Evolutionary conservation across 2,329 filamentous ascomycete genomes (phyloP).

Genomic region (Colletotrichum somersetense): DNA sequence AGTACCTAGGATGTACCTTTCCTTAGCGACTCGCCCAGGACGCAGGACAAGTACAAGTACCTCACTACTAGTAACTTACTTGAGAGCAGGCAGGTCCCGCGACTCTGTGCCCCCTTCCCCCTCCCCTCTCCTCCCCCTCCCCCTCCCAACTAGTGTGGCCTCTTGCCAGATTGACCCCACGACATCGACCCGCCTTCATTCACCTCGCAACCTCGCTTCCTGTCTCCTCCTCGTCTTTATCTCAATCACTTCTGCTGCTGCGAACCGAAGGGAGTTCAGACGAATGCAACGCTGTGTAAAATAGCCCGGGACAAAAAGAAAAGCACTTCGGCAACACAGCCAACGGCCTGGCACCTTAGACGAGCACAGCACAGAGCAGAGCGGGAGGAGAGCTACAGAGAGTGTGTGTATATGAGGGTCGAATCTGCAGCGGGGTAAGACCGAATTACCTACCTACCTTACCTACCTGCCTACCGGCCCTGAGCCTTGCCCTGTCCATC

Average conservation of each 20-base stretch:
- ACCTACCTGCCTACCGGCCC: not conserved
- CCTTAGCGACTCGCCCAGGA: no score
- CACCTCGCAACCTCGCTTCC: constrained; percentile 7
- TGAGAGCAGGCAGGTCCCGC: constrained; percentile 10
- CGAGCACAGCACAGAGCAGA: constrained; percentile 12
- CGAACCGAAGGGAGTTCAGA: constrained; percentile 9
- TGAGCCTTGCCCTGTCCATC: not conserved
- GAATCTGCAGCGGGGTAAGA: constrained; percentile 24
- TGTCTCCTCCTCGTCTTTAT: not conserved
- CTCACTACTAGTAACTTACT: not conserved
- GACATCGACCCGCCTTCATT: constrained; percentile 9
- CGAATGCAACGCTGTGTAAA: constrained; percentile 9
- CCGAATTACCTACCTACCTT: not conserved
- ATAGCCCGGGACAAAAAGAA: not conserved
- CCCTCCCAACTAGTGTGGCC: constrained; percentile 13
- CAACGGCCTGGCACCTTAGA: not conserved
- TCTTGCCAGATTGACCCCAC: constrained; percentile 30
- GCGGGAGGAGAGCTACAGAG: not conserved
- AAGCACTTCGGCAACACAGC: not conserved
- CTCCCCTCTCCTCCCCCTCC: constrained; percentile 13
- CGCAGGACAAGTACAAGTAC: not conserved
- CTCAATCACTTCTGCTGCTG: constrained; percentile 10
- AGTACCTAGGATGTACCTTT: not conserved
- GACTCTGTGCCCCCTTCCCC: not conserved
- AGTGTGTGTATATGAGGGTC: not conserved